A percentile compares a stretch with the other conserved stretches of the same genome.
phyloP scores from a whole-genome alignment of 768 basidiomycete genomes.

The Auricularia cornea region DNA sequence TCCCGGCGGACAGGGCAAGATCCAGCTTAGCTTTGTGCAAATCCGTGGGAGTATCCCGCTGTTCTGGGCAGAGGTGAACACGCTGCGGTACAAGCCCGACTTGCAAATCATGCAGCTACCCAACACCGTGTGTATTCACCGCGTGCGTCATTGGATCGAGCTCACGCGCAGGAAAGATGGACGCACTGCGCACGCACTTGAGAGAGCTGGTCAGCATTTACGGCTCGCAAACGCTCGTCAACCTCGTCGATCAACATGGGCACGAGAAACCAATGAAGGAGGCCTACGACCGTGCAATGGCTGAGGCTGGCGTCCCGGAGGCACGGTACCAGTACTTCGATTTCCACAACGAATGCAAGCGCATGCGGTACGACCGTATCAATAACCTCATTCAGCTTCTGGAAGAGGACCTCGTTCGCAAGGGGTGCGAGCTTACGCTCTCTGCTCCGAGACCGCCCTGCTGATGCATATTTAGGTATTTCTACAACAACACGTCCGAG shows the following conservation, averaged over 20 bases:
- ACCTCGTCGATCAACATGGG: slow-evolving; percentile 89
- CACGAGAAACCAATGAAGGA: slow-evolving; percentile 93
- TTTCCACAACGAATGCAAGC: slow-evolving; percentile 91
- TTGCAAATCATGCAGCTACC: slow-evolving; percentile 90
- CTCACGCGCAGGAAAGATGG: slow-evolving; percentile 35
- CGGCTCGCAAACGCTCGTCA: slow-evolving; percentile 73
- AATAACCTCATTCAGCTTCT: slow-evolving; percentile 70
- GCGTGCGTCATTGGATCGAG: neutral
- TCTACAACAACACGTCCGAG: slow-evolving; percentile 50
- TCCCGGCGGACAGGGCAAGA: slow-evolving; percentile 7
- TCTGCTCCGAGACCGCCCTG: neutral
- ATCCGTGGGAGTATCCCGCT: slow-evolving; percentile 89
- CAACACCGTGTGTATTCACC: slow-evolving; percentile 54
- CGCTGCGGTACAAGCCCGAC: slow-evolving; percentile 91
- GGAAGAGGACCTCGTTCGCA: slow-evolving; percentile 54
- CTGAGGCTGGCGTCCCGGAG: slow-evolving; percentile 54
- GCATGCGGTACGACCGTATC: slow-evolving; percentile 94
- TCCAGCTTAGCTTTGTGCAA: slow-evolving; percentile 77
- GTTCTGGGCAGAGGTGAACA: slow-evolving; percentile 96
- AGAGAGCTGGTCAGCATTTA: slow-evolving; percentile 64
- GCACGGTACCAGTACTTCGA: slow-evolving; percentile 93
- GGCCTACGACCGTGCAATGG: slow-evolving; percentile 75
- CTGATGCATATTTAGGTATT: slow-evolving; percentile 47
- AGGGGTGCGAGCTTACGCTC: slow-evolving; percentile 49
- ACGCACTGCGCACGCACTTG: slow-evolving; percentile 67